phyloP scores from a whole-genome alignment of 2,329 filamentous ascomycete genomes.

The Clonostachys rhizophaga region DNA sequence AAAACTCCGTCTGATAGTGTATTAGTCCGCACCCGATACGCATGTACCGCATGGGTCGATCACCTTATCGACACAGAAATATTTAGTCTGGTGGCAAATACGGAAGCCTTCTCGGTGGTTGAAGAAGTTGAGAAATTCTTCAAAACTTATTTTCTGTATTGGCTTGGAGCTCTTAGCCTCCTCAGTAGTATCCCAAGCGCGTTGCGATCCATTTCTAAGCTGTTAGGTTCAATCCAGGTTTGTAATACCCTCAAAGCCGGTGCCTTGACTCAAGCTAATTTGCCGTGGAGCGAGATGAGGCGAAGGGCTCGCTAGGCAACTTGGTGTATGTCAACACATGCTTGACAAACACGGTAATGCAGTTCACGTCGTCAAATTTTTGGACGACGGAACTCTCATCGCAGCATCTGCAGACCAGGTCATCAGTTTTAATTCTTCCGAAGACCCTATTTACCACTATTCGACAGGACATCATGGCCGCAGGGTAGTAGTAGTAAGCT shows the following conservation, averaged over 20 bases:
- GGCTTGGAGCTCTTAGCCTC: constrained; percentile 35
- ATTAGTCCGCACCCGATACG: constrained; percentile 9
- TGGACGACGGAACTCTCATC: constrained; percentile 1
- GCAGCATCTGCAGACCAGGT: constrained; percentile 1
- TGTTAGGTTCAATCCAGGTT: no score
- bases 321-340: constrained; percentile 3
- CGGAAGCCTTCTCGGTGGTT: constrained; percentile 5
- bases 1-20: constrained; percentile 4
- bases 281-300: no score
- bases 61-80: constrained; percentile 1
- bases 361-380: constrained; percentile 8
- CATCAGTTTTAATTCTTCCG: neutral
- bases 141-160: constrained; percentile 25
- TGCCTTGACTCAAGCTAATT: no score
- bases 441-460: neutral
- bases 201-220: no score
- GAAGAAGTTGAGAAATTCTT: constrained; percentile 17
- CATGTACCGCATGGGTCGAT: constrained; percentile 12
- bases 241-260: no score
- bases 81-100: neutral
- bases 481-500: neutral
- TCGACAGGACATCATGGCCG: neutral
- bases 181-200: constrained; percentile 14
- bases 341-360: neutral
- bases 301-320: no score